Percentiles rank a stretch among this genome's conserved stretches.
Evolutionary conservation across 2,329 filamentous ascomycete genomes (phyloP).

Genomic region (Cladorrhinum sp.): DNA sequence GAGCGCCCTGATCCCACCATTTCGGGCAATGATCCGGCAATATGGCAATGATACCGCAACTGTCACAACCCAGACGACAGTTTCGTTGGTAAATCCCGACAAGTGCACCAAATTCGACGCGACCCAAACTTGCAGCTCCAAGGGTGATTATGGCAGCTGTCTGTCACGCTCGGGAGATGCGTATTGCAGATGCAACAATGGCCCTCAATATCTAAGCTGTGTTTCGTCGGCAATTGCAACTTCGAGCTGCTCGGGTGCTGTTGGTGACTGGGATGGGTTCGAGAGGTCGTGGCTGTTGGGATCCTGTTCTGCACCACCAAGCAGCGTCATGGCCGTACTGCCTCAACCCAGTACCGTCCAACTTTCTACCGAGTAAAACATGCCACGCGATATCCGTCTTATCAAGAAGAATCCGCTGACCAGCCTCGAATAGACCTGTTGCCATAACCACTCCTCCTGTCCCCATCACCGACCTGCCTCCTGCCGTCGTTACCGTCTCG

Average conservation of each 20-base stretch:
- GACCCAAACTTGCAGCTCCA: conserved; percentile 21
- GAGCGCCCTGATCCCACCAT: background rate
- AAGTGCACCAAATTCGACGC: conserved; percentile 16
- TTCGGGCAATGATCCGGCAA: conserved; percentile 1
- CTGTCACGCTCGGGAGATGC: conserved; percentile 6
- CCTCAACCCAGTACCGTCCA: conserved; percentile 14
- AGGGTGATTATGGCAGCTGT: conserved; percentile 20
- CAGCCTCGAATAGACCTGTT: conserved; percentile 9
- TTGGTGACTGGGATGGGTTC: conserved; percentile 20
- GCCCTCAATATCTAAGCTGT: conserved; percentile 22
- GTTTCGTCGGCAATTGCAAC: conserved; percentile 19
- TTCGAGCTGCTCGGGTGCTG: conserved; percentile 17
- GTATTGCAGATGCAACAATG: conserved; percentile 21
- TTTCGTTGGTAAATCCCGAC: background rate
- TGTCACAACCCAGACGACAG: background rate
- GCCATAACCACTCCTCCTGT: conserved; percentile 10
- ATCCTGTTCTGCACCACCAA: conserved; percentile 17
- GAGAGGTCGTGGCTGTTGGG: conserved; percentile 21
- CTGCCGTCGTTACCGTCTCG: background rate
- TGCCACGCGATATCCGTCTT: too few species aligned
- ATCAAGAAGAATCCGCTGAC: conserved; percentile 7
- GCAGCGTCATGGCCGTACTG: conserved; percentile 17
- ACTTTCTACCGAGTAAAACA: background rate
- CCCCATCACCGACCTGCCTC: conserved; percentile 10
- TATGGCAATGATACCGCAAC: conserved; percentile 1